Percentiles rank a stretch among this genome's conserved stretches.
Conservation (phyloP, 345 rosid species). For the Laguncularia racemosa region DNA sequence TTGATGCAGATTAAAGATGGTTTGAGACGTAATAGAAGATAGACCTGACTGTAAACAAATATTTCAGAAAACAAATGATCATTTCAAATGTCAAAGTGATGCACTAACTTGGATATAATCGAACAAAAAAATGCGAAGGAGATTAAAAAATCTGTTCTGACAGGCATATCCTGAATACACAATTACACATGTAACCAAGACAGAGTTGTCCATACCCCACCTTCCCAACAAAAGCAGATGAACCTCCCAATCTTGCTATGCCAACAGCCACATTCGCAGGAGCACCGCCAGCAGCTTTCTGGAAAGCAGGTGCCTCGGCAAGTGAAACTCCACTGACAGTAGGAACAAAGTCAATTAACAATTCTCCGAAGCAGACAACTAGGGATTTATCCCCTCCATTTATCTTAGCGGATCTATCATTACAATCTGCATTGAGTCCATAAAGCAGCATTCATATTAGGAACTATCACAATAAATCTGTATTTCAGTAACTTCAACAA, state of each 20-base stretch:
- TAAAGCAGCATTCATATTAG: neutral
- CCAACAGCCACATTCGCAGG: conserved; percentile 99
- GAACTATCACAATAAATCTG: too few species aligned
- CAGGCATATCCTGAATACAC: too few species aligned
- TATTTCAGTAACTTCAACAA: too few species aligned
- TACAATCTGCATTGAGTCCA: conserved; percentile 19
- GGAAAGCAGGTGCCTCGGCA: conserved; percentile 94
- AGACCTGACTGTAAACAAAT: too few species aligned
- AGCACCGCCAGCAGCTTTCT: conserved; percentile 98
- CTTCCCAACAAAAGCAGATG: conserved; percentile 96
- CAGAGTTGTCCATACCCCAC: conserved; percentile 20
- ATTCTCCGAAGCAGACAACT: conserved; percentile 89
- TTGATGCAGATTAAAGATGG: too few species aligned
- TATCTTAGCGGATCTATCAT: conserved; percentile 18
- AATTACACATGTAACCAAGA: too few species aligned
- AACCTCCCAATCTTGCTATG: conserved; percentile 80
- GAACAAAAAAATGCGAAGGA: too few species aligned
- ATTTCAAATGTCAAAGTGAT: too few species aligned
- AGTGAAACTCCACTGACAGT: conserved; percentile 81
- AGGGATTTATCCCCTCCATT: conserved; percentile 21
- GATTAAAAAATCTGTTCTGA: too few species aligned
- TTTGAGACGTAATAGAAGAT: too few species aligned
- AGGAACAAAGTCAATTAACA: conserved; percentile 96
- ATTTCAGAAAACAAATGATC: too few species aligned
- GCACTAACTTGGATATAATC: too few species aligned